These are phyloP conservation scores for Auricularia auricula-judae DNA, from an alignment of 768 basidiomycete genomes.

Conservation along the genomic window DNA sequence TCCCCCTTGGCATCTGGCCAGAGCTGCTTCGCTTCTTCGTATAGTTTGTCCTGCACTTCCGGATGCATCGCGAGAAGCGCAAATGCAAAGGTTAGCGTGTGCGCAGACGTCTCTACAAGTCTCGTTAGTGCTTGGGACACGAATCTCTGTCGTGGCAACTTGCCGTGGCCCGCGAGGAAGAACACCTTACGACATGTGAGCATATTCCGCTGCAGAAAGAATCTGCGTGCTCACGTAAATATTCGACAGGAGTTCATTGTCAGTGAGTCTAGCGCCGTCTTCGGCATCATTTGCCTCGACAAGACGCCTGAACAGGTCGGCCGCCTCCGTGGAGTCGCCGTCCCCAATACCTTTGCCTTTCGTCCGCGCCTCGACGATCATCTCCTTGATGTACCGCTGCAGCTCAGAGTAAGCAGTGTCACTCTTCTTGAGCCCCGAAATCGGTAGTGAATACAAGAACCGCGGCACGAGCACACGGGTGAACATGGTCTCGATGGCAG, in stretches of 20 bases:
- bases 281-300: conserved; percentile 33
- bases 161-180: conserved; percentile 39
- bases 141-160: not conserved
- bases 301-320: conserved; percentile 33
- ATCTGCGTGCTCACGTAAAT: conserved; percentile 28
- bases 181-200: conserved; percentile 23
- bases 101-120: conserved; percentile 35
- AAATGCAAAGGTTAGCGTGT: conserved; percentile 32
- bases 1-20: conserved; percentile 23
- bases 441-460: conserved; percentile 8
- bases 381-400: conserved; percentile 28
- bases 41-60: conserved; percentile 35
- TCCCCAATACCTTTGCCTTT: not conserved
- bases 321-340: conserved; percentile 8
- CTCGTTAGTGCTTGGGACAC: not conserved
- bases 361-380: conserved; percentile 26
- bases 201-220: not conserved
- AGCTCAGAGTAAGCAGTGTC: conserved; percentile 26
- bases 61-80: conserved; percentile 39
- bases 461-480: conserved; percentile 17
- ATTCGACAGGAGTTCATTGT: conserved; percentile 37
- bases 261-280: conserved; percentile 25
- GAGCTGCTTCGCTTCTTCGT: conserved; percentile 26
- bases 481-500: conserved; percentile 21
- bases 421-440: conserved; percentile 28